phyloP scores from a whole-genome alignment of 257 asterid species.

The Cordia subcordata region DNA sequence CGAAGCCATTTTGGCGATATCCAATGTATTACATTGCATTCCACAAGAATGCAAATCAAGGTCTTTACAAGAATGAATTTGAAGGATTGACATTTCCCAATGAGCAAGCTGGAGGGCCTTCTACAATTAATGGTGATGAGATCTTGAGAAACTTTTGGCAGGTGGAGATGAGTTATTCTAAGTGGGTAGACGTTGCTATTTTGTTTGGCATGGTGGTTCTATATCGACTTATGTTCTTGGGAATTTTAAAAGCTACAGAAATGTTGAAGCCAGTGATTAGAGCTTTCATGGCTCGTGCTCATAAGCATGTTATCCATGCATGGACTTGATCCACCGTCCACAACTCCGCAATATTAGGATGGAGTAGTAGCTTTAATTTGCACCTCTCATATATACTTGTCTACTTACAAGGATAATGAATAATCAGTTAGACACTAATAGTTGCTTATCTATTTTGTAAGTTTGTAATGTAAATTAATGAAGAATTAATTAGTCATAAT shows the following conservation, averaged over 20 bases:
- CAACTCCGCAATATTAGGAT: too few species aligned
- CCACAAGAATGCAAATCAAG: conserved; percentile 52
- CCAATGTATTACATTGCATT: conserved; percentile 49
- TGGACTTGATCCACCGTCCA: too few species aligned
- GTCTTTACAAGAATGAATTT: conserved; percentile 55
- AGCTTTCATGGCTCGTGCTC: conserved; percentile 5
- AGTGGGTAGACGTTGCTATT: conserved; percentile 50
- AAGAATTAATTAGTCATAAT: too few species aligned
- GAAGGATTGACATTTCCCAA: conserved; percentile 35
- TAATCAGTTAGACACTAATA: too few species aligned
- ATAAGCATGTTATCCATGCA: neutral
- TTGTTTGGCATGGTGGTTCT: conserved; percentile 42
- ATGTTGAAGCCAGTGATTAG: conserved; percentile 25
- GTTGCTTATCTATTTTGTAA: too few species aligned
- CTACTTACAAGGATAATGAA: too few species aligned
- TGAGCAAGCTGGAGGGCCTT: conserved; percentile 23
- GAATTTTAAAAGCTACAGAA: conserved; percentile 28
- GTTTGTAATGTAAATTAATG: too few species aligned
- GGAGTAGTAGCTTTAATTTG: too few species aligned
- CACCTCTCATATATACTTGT: too few species aligned
- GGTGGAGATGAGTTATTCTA: conserved; percentile 50
- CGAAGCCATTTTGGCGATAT: conserved; percentile 48
- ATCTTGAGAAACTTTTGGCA: conserved; percentile 45
- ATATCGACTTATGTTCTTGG: conserved; percentile 37
- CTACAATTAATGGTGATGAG: conserved; percentile 31